Base-by-base conservation (phyloP, 192 early-diverging fungal genomes). In the Cladochytrium replicatum region DNA sequence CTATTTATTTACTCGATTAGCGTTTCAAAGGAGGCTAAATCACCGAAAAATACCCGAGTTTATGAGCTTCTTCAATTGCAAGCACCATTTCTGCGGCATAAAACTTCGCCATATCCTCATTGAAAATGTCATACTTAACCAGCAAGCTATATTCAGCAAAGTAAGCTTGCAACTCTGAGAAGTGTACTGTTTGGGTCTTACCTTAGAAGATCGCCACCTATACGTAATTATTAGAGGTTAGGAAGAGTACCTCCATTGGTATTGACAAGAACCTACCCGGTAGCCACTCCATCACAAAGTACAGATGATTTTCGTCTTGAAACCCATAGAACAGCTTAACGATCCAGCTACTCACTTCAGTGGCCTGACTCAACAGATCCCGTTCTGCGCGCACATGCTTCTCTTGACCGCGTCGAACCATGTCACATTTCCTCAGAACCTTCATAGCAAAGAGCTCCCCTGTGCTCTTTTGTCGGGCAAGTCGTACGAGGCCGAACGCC, bases 401-500 rank as follows among this genome's bases (percentile, higher is more conserved):
- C 41, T 75, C 73, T 42, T 75, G 71, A 25, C 52, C 37, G 9
- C 58, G 29, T 46, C 54, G 54, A 6, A 75, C 40, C 19, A 52
- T 71, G 11, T 63, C 58, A 17, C 32, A 17, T 50, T 75, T 74
- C 28, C 48, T 45, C 46, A 74, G 43, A 8, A 69, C 43, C 38
- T 74, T 74, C 67, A 74, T 74, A 15, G 72, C 72, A 52, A 63
- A 75, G 25, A 74, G 34, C 38, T 71, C 66, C 1, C 66, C 66
- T 3, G 73, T 69, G 39, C 32, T 41, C 21, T 55, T 68, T 30
- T 78, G 61, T 2, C 69, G 39, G 4, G 77, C 77, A 28, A 78
- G 67, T 44, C 61, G 41, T n/a, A 80, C 77, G 24, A 79, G 60
- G 22, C 77, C 77, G 57, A 80, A 80, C 15, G 69, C 76, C 2